A percentile compares a stretch with the other conserved stretches of the same genome.
These are phyloP conservation scores for Fagopyrum esculentum DNA, from an alignment of 148 eudicot species.

Conservation along the genomic window DNA sequence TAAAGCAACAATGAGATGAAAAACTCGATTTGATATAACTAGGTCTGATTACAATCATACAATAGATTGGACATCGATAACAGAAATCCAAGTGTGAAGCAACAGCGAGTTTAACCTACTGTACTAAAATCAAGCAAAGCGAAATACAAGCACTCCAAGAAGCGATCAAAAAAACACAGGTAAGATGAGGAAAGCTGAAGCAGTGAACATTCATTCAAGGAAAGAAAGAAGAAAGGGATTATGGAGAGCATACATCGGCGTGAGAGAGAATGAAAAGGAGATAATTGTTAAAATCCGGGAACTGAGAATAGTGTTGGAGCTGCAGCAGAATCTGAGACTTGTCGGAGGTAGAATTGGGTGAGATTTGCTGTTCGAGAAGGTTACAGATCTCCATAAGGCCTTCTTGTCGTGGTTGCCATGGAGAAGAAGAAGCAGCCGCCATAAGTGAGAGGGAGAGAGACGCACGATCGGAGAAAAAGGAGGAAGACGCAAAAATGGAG, in stretches of 20 bases:
- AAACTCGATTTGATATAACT: background rate
- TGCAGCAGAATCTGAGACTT: conserved; percentile 81
- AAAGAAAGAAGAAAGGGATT: background rate
- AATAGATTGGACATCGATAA: background rate
- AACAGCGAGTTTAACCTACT: conserved; percentile 1
- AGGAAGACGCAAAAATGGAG: background rate
- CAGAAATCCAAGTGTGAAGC: background rate
- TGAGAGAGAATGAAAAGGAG: conserved; percentile 74
- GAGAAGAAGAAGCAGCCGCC: conserved; percentile 24
- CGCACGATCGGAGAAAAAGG: background rate
- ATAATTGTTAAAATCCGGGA: conserved; percentile 93
- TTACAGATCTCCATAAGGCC: conserved; percentile 80
- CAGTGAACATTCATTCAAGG: background rate
- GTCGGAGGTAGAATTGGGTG: conserved; percentile 54
- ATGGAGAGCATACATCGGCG: conserved; percentile 45
- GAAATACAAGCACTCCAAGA: background rate
- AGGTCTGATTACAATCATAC: background rate
- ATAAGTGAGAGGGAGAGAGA: background rate
- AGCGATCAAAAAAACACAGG: background rate
- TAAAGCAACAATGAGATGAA: background rate
- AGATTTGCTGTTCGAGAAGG: conserved; percentile 76
- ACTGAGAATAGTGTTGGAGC: conserved; percentile 78
- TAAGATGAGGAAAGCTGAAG: background rate
- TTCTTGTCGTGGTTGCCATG: conserved; percentile 91
- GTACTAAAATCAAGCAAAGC: background rate